phyloP scores from a whole-genome alignment of 495 filamentous ascomycete genomes.

The Bathelium albidoporum region DNA sequence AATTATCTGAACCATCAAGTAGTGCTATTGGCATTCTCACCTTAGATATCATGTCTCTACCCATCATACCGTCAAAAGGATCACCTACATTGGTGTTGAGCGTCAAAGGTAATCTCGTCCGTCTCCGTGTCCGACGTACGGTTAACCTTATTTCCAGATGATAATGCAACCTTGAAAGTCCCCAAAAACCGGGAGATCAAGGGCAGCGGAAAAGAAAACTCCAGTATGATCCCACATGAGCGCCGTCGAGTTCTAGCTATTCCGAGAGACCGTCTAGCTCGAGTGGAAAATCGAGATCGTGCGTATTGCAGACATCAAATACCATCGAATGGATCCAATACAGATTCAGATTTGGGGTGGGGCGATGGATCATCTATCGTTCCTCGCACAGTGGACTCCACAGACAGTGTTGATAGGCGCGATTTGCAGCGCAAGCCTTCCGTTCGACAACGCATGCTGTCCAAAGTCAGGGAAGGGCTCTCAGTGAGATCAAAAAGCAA shows the following conservation, averaged over 20 bases:
- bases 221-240: background rate
- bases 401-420: background rate
- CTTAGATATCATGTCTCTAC: background rate
- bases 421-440: slow-evolving; percentile 18
- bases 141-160: background rate
- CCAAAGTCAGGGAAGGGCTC: slow-evolving; percentile 21
- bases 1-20: no score
- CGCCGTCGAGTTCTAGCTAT: background rate
- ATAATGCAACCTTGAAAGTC: background rate
- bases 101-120: background rate
- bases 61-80: background rate
- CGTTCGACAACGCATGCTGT: slow-evolving; percentile 21
- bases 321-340: background rate
- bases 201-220: background rate
- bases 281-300: background rate
- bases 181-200: background rate
- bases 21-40: no score
- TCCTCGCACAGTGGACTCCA: background rate
- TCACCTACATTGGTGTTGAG: background rate
- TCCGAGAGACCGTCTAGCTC: background rate
- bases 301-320: background rate
- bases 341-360: slow-evolving; percentile 1
- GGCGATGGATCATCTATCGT: background rate
- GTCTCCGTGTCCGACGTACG: background rate
- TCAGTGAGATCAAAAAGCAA: slow-evolving; percentile 11